phyloP scores from a whole-genome alignment of 495 filamentous ascomycete species.

The Aspergillus mulundensis region DNA sequence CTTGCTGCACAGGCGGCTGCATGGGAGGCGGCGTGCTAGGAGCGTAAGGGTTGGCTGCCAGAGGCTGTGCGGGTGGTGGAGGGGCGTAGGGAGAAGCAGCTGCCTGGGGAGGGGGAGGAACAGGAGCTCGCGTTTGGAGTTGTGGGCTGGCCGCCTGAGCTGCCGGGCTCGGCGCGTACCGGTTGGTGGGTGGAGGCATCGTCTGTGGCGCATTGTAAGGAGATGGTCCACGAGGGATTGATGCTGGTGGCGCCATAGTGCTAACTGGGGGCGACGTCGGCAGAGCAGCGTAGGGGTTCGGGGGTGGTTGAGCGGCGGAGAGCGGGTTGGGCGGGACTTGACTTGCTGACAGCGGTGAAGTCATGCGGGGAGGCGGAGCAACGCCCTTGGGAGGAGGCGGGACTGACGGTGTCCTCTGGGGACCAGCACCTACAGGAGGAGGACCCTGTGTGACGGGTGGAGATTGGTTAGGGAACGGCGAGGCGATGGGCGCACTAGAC shows the following conservation, averaged over 20 bases:
- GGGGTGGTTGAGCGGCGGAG: conserved; percentile 46
- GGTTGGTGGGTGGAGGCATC: conserved; percentile 67
- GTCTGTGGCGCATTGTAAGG: conserved; percentile 84
- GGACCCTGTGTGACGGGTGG: conserved; percentile 50
- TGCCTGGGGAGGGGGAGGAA: conserved; percentile 50
- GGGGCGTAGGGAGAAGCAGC: conserved; percentile 61
- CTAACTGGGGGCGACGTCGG: conserved; percentile 33
- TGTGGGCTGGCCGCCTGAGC: conserved; percentile 46
- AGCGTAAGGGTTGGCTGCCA: conserved; percentile 44
- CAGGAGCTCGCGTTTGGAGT: conserved; percentile 35
- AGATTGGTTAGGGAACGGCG: conserved; percentile 65
- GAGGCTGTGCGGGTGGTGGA: conserved; percentile 33
- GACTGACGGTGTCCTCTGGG: conserved; percentile 45
- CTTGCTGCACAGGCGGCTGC: conserved; percentile 36
- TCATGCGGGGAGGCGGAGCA: conserved; percentile 50
- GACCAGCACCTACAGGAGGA: conserved; percentile 31
- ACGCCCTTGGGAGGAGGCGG: conserved; percentile 53
- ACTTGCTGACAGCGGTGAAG: conserved; percentile 44
- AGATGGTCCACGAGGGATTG: conserved; percentile 71
- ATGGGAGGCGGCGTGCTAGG: conserved; percentile 34
- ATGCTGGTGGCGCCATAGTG: conserved; percentile 43
- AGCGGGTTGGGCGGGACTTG: conserved; percentile 41
- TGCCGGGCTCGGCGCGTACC: conserved; percentile 81
- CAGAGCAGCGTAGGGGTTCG: conserved; percentile 67
- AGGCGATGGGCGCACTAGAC: conserved; percentile 50